Evolutionary conservation across 2,329 filamentous ascomycete genomes (phyloP).

Genomic region (Calonectria hawksworthii): DNA sequence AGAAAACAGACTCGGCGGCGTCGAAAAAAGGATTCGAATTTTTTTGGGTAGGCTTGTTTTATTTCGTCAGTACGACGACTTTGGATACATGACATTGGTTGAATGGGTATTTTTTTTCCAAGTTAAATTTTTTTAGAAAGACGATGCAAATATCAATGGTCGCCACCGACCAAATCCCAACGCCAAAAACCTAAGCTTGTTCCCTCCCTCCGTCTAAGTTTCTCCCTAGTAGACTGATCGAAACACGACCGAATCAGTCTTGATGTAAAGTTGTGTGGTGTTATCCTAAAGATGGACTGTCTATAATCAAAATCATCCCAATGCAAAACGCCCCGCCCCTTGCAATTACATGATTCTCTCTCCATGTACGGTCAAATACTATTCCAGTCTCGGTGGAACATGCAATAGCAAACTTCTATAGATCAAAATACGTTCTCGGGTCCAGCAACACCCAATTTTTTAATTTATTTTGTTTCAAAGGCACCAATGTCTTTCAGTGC

Average conservation of each 20-base stretch:
- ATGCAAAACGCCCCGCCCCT: conserved; percentile 4
- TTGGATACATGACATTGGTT: neutral
- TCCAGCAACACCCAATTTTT: neutral
- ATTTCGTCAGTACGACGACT: conserved; percentile 1
- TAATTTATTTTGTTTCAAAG: conserved; percentile 63
- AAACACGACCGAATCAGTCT: neutral
- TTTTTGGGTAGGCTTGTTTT: conserved; percentile 7
- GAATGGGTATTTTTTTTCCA: neutral
- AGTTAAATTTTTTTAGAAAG: conserved; percentile 14
- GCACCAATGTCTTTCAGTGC: conserved; percentile 74
- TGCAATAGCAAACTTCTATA: neutral
- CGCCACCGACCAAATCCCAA: conserved; percentile 23
- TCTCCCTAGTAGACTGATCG: neutral
- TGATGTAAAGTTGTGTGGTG: neutral
- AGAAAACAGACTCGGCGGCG: conserved; percentile 21
- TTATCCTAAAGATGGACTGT: conserved; percentile 16
- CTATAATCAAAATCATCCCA: conserved; percentile 21
- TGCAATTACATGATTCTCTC: neutral
- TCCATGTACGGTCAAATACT: conserved; percentile 3
- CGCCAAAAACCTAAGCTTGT: conserved; percentile 7
- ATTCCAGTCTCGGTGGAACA: neutral
- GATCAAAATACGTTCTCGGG: neutral
- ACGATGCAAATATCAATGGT: conserved; percentile 12
- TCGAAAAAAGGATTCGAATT: conserved; percentile 5
- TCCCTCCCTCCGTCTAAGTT: neutral